Evolutionary conservation across 2,329 filamentous ascomycete genomes (phyloP), one percentile per base, ranked within the genome.

Genomic region (Colletotrichum higginsianum): DNA sequence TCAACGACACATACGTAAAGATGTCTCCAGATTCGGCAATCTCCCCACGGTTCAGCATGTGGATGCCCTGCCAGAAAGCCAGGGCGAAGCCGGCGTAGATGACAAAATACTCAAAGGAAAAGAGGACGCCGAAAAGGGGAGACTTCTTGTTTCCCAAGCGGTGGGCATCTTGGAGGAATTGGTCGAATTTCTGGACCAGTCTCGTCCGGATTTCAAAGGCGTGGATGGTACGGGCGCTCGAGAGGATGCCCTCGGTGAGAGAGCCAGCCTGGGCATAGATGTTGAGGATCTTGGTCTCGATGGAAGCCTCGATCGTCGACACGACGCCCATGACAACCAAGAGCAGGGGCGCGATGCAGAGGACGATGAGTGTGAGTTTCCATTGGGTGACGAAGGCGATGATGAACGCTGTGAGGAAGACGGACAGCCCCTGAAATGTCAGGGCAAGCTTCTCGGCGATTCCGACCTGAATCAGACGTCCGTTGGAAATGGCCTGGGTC

Each of bases 31-130:
- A 76, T 9, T 79, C 75, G 1, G 73, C 49, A 35, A 86, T 81
- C 64, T 84, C 81, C 15, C 82, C 82, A 1, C 75, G 76, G 12
- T 78, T 75, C 18, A 81, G 76, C 78, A 85, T 80, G 38, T 75
- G 77, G 46, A 84, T 75, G 11, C 84, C 84, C 67, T 85, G 84
- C 84, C 84, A 86, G 63, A 86, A 86, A 9, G 82, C 82, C 7
- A 86, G 78, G 2, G 80, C 82, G 56, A 83, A 84, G 12, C 83
- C 83, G 1, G 81, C 76, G 49, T 84, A 85, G 56, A 85, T 82
- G 67, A 84, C 79, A 57, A 79, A 80, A 63, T 83, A 85, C 72
- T 84, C 80, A 4, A 74, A 75, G 2, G 79, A 81, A 73, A 84
- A 84, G 63, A 85, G 74, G 15, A 82, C 71, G 7, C 81, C 83